Percentiles rank a stretch among this genome's conserved stretches.
Conservation (phyloP, 257 asterid species). For the Ophiorrhiza pumila region DNA sequence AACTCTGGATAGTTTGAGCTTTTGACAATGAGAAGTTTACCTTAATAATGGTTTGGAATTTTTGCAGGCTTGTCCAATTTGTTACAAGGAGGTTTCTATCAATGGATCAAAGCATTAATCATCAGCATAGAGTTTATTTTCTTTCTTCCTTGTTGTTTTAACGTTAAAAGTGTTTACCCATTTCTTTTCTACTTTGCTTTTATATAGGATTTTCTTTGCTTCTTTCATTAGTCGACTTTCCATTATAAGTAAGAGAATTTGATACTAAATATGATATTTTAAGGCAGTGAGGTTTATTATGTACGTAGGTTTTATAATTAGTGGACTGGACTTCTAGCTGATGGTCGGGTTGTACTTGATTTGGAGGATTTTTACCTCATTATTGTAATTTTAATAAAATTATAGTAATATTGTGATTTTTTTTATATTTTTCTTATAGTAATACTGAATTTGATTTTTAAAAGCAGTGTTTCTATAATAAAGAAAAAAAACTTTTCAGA, state of each 20-base stretch:
- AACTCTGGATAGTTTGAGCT: background rate
- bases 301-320: conserved; percentile 11
- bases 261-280: background rate
- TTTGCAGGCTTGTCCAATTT: conserved; percentile 85
- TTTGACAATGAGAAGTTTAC: background rate
- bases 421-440: too few relatives aligned
- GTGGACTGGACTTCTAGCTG: background rate
- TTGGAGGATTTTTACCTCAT: background rate
- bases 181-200: conserved; percentile 17
- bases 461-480: too few relatives aligned
- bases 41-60: conserved; percentile 15
- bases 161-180: conserved; percentile 28
- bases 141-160: conserved; percentile 19
- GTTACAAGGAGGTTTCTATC: conserved; percentile 71
- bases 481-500: too few relatives aligned
- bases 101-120: conserved; percentile 43
- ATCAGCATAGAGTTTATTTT: conserved; percentile 25
- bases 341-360: background rate
- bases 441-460: too few relatives aligned
- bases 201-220: conserved; percentile 6
- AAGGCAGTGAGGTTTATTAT: conserved; percentile 12
- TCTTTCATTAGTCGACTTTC: background rate
- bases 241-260: background rate
- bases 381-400: too few relatives aligned
- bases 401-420: too few relatives aligned